Base-by-base conservation (phyloP, 345 rosid genomes). In the Citrus hindsii region DNA sequence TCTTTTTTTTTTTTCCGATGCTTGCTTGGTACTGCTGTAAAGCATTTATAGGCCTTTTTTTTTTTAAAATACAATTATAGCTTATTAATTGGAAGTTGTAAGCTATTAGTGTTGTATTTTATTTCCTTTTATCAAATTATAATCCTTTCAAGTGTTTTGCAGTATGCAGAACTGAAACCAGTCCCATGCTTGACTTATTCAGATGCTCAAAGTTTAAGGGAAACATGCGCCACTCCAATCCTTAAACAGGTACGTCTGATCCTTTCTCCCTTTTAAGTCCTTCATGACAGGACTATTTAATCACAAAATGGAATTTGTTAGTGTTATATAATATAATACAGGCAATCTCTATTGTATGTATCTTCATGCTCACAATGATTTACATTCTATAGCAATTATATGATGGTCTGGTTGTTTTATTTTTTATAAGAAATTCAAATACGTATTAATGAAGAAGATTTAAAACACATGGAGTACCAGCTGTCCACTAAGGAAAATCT, bases 161-260 rank as follows among this genome's bases (percentile, higher is more conserved):
- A 96, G 99, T 96, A 96, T 76, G 99, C 98, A 40, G 98, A 96
- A 84, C 93, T 96, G 80, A 93, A 90, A 84, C 99, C 99, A 35
- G 99, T 96, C 75, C 92, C 95, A 53, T 94, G 99, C 83, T 80
- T 94, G 88, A 94, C 97, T 66, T 91, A 88, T 84, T 78, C 92
- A 22, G 92, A 92, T 82, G 99, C 99, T 27, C 86, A 87, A 70
- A 82, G 62, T 65, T 82, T 92, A 64, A 92, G 97, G 79, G 97
- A 91, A 79, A 85, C 84, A 72, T 85, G 84, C 42, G 90, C 98
- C 77, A 96, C 98, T 80, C 91, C 97, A 46, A 91, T 91, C 80
- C 92, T 96, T 81, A 94, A 90, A 61, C 99, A 94, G 98, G 99
- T 94, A 80, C 21, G 22, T 69, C 35, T 79, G 19, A 7, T 28